Evolutionary conservation across 345 rosid species (phyloP).

Genomic region (Lepidium didymum): DNA sequence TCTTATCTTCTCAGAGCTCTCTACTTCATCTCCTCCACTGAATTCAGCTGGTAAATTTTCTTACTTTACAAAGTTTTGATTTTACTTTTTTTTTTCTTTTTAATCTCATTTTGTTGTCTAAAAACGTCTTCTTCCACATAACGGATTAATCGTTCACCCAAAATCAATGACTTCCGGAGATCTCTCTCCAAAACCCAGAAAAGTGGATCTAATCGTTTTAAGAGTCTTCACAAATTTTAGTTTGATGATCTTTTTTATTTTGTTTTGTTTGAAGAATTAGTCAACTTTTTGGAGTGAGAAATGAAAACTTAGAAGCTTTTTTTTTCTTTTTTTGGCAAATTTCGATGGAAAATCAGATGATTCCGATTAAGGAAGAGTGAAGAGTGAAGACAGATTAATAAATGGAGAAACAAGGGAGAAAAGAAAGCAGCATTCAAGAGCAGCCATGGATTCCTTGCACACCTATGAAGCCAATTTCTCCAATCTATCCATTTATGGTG

Average conservation of each 20-base stretch:
- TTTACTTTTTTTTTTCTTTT: background rate
- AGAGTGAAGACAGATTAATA: background rate
- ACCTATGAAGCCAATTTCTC: conserved; percentile 36
- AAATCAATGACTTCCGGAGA: conserved; percentile 6
- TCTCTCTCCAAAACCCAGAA: conserved; percentile 6
- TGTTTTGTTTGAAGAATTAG: background rate
- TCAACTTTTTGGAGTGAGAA: background rate
- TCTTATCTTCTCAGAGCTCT: conserved; percentile 21
- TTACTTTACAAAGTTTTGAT: background rate
- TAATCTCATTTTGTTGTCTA: background rate
- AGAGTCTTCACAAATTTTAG: background rate
- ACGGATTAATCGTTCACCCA: background rate
- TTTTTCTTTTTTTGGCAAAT: background rate
- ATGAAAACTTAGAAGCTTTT: background rate
- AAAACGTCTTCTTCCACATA: background rate
- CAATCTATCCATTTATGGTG: conserved; percentile 16
- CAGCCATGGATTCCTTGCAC: conserved; percentile 46
- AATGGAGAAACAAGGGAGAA: conserved; percentile 15
- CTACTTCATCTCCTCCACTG: background rate
- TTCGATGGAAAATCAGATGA: background rate
- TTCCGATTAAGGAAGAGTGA: conserved; percentile 6
- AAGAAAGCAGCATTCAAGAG: conserved; percentile 24
- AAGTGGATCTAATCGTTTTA: conserved; percentile 12
- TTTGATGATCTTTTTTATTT: background rate
- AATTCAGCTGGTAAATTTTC: background rate